phyloP scores from a whole-genome alignment of 148 eudicot species.

The Rhododendron kiyosumense region DNA sequence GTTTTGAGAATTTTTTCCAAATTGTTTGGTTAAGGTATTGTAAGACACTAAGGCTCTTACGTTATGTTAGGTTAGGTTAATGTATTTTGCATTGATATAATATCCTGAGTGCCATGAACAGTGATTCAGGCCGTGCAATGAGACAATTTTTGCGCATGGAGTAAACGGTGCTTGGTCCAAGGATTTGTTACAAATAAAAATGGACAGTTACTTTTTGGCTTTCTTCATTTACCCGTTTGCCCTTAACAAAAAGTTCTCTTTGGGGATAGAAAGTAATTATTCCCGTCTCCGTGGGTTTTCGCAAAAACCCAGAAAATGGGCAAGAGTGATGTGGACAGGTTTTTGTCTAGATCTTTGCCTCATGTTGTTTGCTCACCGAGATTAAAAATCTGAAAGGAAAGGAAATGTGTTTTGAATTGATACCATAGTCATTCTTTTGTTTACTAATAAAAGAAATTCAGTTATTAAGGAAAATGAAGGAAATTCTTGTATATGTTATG shows the following conservation, averaged over 20 bases:
- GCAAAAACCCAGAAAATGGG: no score
- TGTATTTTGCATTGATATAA: background rate
- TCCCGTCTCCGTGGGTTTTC: no score
- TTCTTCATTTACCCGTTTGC: no score
- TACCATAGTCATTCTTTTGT: background rate
- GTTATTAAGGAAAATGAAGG: background rate
- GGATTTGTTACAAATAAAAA: background rate
- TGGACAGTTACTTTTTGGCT: background rate
- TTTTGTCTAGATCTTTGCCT: background rate
- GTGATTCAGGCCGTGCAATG: background rate
- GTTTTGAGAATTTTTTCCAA: background rate
- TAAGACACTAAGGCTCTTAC: background rate
- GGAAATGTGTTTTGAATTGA: background rate
- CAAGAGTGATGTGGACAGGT: background rate
- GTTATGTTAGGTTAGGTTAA: background rate
- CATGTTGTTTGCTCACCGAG: background rate
- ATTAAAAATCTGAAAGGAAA: background rate
- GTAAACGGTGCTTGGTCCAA: background rate
- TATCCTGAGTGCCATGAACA: background rate
- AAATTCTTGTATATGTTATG: no score
- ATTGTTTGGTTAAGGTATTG: background rate
- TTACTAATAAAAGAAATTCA: background rate
- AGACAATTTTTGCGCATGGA: background rate
- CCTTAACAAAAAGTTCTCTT: background rate
- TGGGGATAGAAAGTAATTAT: background rate